phyloP scores from a whole-genome alignment of 305 asterid genomes.

The Withania somnifera region DNA sequence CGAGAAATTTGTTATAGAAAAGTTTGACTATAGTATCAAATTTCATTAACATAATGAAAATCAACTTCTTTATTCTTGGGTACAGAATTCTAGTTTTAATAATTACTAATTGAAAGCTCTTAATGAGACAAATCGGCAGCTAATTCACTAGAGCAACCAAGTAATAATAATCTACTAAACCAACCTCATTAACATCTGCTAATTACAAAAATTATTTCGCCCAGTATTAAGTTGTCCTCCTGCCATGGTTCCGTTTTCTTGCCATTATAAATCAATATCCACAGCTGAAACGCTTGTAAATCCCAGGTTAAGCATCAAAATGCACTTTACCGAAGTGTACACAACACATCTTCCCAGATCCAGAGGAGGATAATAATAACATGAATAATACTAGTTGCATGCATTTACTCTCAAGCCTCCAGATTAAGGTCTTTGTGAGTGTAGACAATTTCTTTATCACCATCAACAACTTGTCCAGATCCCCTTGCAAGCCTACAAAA shows the following conservation, averaged over 20 bases:
- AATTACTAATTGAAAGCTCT: background rate
- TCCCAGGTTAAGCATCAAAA: background rate
- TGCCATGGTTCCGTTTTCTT: background rate
- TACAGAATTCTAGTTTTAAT: background rate
- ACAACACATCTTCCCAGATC: background rate
- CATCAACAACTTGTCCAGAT: constrained; percentile 83
- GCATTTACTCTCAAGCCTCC: background rate
- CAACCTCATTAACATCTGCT: background rate
- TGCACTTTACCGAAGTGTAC: background rate
- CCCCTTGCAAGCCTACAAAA: constrained; percentile 84
- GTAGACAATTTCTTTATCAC: constrained; percentile 65
- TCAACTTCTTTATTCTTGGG: background rate
- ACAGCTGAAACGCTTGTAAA: background rate
- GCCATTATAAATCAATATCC: background rate
- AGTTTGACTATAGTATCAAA: too few relatives aligned
- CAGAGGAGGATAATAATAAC: background rate
- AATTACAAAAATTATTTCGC: constrained; percentile 1
- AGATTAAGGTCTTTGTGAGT: constrained; percentile 67
- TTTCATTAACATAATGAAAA: background rate
- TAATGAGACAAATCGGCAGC: background rate
- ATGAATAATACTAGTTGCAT: background rate
- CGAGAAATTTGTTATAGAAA: too few relatives aligned
- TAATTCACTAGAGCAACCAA: background rate
- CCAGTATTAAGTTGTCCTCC: background rate
- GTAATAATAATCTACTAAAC: background rate